Evolutionary conservation across 2,329 filamentous ascomycete species (phyloP).

Genomic region (Keithomyces neogunnii): DNA sequence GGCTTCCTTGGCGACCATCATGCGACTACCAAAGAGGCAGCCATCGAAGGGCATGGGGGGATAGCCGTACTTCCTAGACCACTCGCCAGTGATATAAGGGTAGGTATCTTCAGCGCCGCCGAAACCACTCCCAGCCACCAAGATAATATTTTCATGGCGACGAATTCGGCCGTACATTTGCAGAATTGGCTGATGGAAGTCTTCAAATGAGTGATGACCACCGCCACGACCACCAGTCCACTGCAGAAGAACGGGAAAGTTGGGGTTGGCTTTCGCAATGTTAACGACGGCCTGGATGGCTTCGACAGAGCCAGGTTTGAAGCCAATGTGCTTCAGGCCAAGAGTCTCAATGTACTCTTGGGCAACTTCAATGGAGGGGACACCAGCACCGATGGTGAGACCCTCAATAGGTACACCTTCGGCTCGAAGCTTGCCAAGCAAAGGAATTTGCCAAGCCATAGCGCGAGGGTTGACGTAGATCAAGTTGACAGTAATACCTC

Average conservation of each 20-base stretch:
- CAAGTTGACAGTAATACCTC: slow-evolving; percentile 81
- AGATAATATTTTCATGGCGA: slow-evolving; percentile 75
- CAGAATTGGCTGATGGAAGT: slow-evolving; percentile 87
- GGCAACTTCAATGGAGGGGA: slow-evolving; percentile 86
- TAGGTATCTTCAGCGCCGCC: slow-evolving; percentile 86
- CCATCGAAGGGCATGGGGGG: slow-evolving; percentile 93
- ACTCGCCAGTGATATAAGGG: slow-evolving; percentile 81
- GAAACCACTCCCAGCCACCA: slow-evolving; percentile 87
- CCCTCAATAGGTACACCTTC: slow-evolving; percentile 89
- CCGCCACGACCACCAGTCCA: slow-evolving; percentile 94
- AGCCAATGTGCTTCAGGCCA: slow-evolving; percentile 84
- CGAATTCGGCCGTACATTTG: slow-evolving; percentile 87
- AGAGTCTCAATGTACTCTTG: slow-evolving; percentile 91
- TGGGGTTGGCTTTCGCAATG: slow-evolving; percentile 88
- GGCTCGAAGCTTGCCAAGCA: slow-evolving; percentile 69
- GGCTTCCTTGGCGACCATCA: slow-evolving; percentile 92
- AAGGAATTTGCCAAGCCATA: slow-evolving; percentile 87
- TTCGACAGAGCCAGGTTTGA: slow-evolving; percentile 87
- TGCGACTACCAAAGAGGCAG: slow-evolving; percentile 80
- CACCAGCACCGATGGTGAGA: slow-evolving; percentile 85
- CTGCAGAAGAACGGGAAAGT: slow-evolving; percentile 86
- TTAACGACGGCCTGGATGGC: slow-evolving; percentile 86
- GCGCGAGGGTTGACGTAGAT: slow-evolving; percentile 87
- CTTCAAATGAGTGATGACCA: slow-evolving; percentile 90
- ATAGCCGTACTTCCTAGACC: slow-evolving; percentile 81